Conservation (phyloP, 2,329 filamentous ascomycete species). For the Aspergillus fructus region DNA sequence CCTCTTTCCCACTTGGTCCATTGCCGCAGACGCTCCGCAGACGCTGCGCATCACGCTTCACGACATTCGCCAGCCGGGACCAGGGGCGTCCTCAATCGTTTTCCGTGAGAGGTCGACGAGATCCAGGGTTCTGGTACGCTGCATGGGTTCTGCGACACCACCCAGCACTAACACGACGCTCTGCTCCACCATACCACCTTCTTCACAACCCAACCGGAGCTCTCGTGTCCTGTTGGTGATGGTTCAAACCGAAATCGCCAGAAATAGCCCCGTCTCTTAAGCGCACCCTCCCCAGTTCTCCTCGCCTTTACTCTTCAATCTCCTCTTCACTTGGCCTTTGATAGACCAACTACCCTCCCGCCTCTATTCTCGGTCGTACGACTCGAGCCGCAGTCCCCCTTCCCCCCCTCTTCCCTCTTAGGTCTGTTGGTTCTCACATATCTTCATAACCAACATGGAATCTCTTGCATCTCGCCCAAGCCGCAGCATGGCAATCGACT, state of each 20-base stretch:
- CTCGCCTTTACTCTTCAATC: not conserved
- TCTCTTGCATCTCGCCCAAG: conserved; percentile 27
- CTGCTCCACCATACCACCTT: conserved; percentile 7
- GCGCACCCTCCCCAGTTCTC: conserved; percentile 7
- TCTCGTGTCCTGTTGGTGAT: conserved; percentile 22
- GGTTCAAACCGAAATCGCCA: conserved; percentile 11
- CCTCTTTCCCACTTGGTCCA: conserved; percentile 7
- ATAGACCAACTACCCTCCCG: not conserved
- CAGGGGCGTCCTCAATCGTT: conserved; percentile 20
- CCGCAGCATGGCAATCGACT: conserved; percentile 36
- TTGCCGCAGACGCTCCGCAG: conserved; percentile 20
- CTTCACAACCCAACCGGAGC: conserved; percentile 20
- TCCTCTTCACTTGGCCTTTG: not conserved
- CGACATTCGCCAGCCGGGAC: conserved; percentile 20
- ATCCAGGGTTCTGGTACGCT: conserved; percentile 25
- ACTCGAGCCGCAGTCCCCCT: not conserved
- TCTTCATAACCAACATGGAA: conserved; percentile 15
- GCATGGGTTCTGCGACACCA: conserved; percentile 25
- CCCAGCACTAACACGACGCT: conserved; percentile 17
- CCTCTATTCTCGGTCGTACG: no score
- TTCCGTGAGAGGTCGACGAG: conserved; percentile 18
- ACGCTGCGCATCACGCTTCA: conserved; percentile 14
- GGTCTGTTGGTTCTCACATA: conserved; percentile 9
- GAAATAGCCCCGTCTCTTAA: conserved; percentile 8
- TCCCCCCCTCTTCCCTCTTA: conserved; percentile 2